phyloP scores from a whole-genome alignment of 345 rosid species.

The Psidium friedrichsthalianum region DNA sequence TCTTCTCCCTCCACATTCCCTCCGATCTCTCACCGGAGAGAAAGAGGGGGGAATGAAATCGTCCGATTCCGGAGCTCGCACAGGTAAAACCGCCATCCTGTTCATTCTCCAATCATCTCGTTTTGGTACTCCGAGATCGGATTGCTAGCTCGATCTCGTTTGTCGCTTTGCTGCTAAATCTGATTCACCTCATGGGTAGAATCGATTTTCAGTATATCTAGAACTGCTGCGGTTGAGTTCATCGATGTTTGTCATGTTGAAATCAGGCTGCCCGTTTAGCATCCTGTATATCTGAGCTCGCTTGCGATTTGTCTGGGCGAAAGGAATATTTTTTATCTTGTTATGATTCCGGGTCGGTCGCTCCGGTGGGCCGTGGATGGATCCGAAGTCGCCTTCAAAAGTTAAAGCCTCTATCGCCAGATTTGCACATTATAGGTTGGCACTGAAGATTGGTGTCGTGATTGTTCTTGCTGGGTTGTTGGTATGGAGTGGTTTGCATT shows the following conservation, averaged over 20 bases:
- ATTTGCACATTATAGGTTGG: constrained; percentile 6
- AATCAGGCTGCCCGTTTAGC: neutral
- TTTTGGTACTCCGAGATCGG: neutral
- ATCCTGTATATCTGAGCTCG: neutral
- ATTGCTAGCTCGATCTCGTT: neutral
- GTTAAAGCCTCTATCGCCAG: constrained; percentile 10
- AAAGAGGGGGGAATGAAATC: neutral
- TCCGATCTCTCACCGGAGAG: neutral
- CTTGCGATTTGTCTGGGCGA: neutral
- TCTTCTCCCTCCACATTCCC: neutral
- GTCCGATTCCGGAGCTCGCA: neutral
- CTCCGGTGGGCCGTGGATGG: constrained; percentile 13
- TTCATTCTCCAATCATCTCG: neutral
- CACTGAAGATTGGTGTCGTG: constrained; percentile 1
- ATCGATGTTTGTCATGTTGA: neutral
- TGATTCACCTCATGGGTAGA: neutral
- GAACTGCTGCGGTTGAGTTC: neutral
- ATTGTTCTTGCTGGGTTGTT: constrained; percentile 9
- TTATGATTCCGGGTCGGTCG: neutral
- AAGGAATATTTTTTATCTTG: neutral
- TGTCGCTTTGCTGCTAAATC: neutral
- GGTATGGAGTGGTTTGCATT: constrained; percentile 9
- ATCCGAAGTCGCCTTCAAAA: constrained; percentile 45
- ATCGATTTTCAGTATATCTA: neutral
- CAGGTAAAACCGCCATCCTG: neutral